Conservation (phyloP, 1,284 basidiomycete genomes). For the Pseudozyma thailandica region DNA sequence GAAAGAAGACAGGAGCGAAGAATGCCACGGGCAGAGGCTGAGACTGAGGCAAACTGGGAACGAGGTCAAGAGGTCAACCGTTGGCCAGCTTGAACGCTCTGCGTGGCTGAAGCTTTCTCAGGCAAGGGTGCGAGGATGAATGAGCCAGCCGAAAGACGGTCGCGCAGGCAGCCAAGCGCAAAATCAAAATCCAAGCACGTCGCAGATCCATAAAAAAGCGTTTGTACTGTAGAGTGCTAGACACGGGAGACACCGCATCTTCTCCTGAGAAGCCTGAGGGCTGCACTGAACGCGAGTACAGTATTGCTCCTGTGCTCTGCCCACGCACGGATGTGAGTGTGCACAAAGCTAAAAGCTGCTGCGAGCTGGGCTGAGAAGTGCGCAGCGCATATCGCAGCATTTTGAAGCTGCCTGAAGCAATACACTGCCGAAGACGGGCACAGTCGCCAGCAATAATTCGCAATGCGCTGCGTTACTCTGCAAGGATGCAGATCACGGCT, state of each 20-base stretch:
- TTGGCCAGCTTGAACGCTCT: no score
- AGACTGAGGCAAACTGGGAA: not conserved
- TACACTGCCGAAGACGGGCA: no score
- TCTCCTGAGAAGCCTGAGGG: no score
- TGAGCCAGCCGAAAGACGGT: not conserved
- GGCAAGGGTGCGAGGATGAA: not conserved
- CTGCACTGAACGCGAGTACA: not conserved
- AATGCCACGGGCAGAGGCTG: not conserved
- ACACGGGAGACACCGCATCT: not conserved
- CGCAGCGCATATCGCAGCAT: slow-evolving; percentile 1
- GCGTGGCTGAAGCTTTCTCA: slow-evolving; percentile 16
- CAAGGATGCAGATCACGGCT: no score
- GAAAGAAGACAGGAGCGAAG: slow-evolving; percentile 3
- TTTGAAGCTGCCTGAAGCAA: no score
- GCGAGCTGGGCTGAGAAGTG: no score
- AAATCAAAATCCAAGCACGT: slow-evolving; percentile 1
- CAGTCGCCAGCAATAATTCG: no score
- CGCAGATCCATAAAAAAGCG: slow-evolving; percentile 24
- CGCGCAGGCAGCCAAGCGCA: not conserved
- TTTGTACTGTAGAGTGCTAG: not conserved
- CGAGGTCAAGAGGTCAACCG: slow-evolving; percentile 3
- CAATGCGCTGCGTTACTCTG: no score
- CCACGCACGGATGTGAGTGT: no score
- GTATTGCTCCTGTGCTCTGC: no score
- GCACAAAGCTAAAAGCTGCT: no score